These are phyloP conservation scores for Kluyveromyces sp. DNA, from an alignment of 1,139 yeast species.

Conservation along the genomic window DNA sequence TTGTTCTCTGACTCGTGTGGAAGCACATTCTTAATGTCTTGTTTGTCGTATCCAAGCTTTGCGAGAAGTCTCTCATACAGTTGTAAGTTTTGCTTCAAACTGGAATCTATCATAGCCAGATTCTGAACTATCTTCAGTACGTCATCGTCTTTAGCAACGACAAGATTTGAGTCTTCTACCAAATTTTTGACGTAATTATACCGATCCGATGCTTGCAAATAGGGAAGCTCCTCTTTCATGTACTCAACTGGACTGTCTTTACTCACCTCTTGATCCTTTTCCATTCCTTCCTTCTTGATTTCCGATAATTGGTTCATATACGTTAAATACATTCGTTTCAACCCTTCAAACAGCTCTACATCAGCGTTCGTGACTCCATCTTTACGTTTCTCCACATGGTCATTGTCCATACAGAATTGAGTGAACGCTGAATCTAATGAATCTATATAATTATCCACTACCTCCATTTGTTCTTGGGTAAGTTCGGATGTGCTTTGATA, in stretches of 20 bases:
- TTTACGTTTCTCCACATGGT: slow-evolving; percentile 19
- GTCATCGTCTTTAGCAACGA: slow-evolving; percentile 11
- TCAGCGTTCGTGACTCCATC: slow-evolving; percentile 26
- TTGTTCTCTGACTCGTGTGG: slow-evolving; percentile 8
- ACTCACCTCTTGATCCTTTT: slow-evolving; percentile 11
- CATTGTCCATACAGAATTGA: slow-evolving; percentile 27
- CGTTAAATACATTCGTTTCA: slow-evolving; percentile 28
- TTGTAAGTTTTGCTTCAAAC: slow-evolving; percentile 21
- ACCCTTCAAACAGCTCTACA: slow-evolving; percentile 25
- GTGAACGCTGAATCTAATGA: slow-evolving; percentile 21
- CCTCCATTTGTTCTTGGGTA: slow-evolving; percentile 15
- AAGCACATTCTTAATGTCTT: slow-evolving; percentile 10
- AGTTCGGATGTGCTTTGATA: slow-evolving; percentile 15
- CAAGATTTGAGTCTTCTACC: slow-evolving; percentile 10
- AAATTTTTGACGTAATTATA: slow-evolving; percentile 20
- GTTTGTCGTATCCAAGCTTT: slow-evolving; percentile 15
- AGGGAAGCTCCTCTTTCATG: slow-evolving; percentile 22
- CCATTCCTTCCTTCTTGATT: slow-evolving; percentile 16
- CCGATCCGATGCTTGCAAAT: slow-evolving; percentile 22
- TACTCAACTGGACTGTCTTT: slow-evolving; percentile 16
- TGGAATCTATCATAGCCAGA: slow-evolving; percentile 24
- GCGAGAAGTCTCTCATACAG: slow-evolving; percentile 14
- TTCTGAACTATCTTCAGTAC: slow-evolving; percentile 20
- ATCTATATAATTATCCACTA: slow-evolving; percentile 21
- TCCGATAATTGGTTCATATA: slow-evolving; percentile 23